Percentiles rank a stretch among this genome's conserved stretches.
Conservation (phyloP, 306 rosid species). For the Cucumis cinereus region DNA sequence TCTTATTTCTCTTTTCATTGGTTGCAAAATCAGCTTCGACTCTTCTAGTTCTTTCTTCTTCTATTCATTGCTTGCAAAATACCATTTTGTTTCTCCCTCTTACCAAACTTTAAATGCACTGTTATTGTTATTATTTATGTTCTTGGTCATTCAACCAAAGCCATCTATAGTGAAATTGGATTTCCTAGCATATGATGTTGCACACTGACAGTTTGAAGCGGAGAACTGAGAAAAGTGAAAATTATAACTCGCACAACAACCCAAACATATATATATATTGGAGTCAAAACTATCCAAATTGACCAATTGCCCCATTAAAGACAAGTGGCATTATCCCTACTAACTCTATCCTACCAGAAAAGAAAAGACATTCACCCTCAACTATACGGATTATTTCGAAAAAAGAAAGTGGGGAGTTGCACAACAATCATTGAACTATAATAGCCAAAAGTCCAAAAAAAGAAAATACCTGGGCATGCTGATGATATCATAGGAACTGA, state of each 20-base stretch:
- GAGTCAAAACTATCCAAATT: not conserved
- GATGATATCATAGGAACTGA: conserved; percentile 80
- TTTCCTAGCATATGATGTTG: not conserved
- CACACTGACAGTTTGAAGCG: not conserved
- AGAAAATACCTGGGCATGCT: conserved; percentile 85
- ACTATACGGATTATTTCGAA: not conserved
- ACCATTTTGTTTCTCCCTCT: not conserved
- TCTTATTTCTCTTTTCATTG: not conserved
- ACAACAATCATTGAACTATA: not conserved
- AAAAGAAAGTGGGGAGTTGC: not conserved
- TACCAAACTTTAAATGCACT: not conserved
- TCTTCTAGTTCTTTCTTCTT: not conserved
- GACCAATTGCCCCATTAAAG: not conserved
- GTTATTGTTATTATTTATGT: not conserved
- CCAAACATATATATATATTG: not conserved
- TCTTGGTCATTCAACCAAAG: not conserved
- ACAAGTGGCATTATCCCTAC: not conserved
- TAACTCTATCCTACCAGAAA: not conserved
- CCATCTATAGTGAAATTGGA: not conserved
- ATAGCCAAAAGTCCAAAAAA: not conserved
- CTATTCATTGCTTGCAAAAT: not conserved
- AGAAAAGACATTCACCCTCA: not conserved
- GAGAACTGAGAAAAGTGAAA: not conserved
- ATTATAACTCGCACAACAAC: not conserved
- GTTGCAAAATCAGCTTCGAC: not conserved